Base-by-base conservation (phyloP, 2,329 filamentous ascomycete species). In the Talaromyces sp. region DNA sequence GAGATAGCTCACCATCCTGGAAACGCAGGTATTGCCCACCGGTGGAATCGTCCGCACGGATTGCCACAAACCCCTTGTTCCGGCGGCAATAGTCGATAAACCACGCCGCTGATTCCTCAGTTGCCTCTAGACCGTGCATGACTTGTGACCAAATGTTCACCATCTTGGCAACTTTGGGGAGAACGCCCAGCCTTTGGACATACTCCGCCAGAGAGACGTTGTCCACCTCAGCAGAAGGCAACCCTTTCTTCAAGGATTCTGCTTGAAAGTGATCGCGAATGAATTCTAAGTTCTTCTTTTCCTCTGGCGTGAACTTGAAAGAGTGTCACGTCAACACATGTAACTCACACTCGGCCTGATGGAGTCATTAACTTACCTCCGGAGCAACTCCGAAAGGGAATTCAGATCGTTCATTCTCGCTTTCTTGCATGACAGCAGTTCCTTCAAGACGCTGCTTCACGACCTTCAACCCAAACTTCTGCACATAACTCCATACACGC, bases 61-160 rank as follows among this genome's bases (percentile, higher is more conserved):
- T 68, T 1, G 69, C 61, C 4, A 74, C 50, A 3, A 75, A 63
- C 0, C 72, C 71, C 1, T 58, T 54, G 46, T 73, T 72, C 0
- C 64, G 60, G 8, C 71, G 70, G 42, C 72, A 75, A 55, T 75
- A 74, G 47, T 74, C 71, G 19, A 75, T 70, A 41, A 75, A 73
- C 55, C 58, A 74, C 0, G 67, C 70, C 0, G 71, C 72, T 0
- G 69, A 73, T 36, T 73, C 65, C 30, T 75, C 60, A 1, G 58
- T 70, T 0, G 71, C 70, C 51, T 75, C 71, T 0, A 74, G 27
- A 0, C 73, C 72, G 9, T 73, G 68, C 71, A 75, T 75, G 3
- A 68, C 71, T 6, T 65, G 56, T 1, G 65, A 63, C 72, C 72
- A 75, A 36, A 27, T 27, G 24, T 27, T 27, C 5, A 27, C 24